Evolutionary conservation across 345 rosid genomes (phyloP).

Genomic region (Fremontodendron californicum): DNA sequence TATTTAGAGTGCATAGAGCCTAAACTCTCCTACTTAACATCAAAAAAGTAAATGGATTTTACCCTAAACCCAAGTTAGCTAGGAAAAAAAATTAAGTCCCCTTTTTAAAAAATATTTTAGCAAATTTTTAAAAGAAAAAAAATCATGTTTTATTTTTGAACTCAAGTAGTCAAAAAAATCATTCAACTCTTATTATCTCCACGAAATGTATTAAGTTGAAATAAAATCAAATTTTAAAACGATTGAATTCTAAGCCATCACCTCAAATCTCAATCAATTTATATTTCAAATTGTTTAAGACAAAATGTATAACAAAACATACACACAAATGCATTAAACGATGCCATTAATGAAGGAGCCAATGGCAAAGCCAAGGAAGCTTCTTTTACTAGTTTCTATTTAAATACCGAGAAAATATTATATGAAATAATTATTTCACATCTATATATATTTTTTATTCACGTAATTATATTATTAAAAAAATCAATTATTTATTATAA

Average conservation of each 20-base stretch:
- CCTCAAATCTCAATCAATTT: not conserved
- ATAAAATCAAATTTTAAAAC: too few relatives aligned
- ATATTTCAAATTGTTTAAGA: not conserved
- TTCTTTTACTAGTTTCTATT: not conserved
- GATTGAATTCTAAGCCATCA: not conserved
- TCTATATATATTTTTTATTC: too few relatives aligned
- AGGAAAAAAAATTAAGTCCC: not conserved
- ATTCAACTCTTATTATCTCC: not conserved
- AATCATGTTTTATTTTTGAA: too few relatives aligned
- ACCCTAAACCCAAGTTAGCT: conserved; percentile 32
- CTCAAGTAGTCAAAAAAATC: not conserved
- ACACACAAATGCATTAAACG: not conserved
- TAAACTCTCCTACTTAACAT: not conserved
- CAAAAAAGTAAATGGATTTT: not conserved
- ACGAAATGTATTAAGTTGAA: not conserved
- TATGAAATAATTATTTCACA: too few relatives aligned
- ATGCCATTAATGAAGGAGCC: not conserved
- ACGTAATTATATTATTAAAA: too few relatives aligned
- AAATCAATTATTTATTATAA: too few relatives aligned
- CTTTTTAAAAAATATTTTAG: not conserved
- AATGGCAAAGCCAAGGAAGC: not conserved
- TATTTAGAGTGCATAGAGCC: conserved; percentile 15
- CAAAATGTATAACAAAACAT: not conserved
- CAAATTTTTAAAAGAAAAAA: not conserved
- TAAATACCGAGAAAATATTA: too few relatives aligned